Percentiles rank a stretch among this genome's conserved stretches.
These are phyloP conservation scores for Nakaseomyces glabratus DNA, from an alignment of 1,139 yeast species.

Conservation along the genomic window DNA sequence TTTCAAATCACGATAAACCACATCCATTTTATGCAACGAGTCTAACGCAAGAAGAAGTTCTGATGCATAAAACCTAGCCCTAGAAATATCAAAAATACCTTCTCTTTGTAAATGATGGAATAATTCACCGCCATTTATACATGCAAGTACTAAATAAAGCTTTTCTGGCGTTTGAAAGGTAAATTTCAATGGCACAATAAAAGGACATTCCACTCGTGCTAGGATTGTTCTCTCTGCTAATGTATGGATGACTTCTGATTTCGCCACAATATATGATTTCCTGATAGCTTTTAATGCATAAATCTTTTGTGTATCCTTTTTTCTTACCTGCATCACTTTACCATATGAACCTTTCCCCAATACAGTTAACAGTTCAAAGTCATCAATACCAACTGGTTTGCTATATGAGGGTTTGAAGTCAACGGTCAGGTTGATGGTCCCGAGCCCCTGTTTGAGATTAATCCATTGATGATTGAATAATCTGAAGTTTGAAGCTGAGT, in stretches of 20 bases:
- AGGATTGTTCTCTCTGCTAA: conserved; percentile 91
- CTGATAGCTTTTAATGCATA: conserved; percentile 91
- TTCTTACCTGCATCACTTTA: conserved; percentile 96
- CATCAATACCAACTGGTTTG: conserved; percentile 73
- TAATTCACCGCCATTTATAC: conserved; percentile 94
- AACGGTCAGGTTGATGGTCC: conserved; percentile 51
- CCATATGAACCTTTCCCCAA: conserved; percentile 98
- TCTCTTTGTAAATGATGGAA: conserved; percentile 91
- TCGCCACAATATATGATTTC: conserved; percentile 86
- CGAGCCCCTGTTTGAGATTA: conserved; percentile 32
- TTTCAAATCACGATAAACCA: conserved; percentile 87
- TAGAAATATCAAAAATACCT: conserved; percentile 78
- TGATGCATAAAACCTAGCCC: conserved; percentile 89
- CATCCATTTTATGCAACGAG: conserved; percentile 80
- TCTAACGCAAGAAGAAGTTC: conserved; percentile 89
- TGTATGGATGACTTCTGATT: conserved; percentile 93
- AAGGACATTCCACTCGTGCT: conserved; percentile 91
- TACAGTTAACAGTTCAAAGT: conserved; percentile 85
- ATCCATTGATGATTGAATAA: conserved; percentile 43
- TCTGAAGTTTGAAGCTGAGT: conserved; percentile 34
- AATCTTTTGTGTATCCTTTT: conserved; percentile 86
- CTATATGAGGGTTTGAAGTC: conserved; percentile 70
- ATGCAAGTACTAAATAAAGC: conserved; percentile 78
- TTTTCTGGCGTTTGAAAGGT: conserved; percentile 96
- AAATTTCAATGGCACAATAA: conserved; percentile 93